Percentiles rank a stretch among this genome's conserved stretches.
Conservation (phyloP, 129 eudicot species). For the Lactuca sativa region DNA sequence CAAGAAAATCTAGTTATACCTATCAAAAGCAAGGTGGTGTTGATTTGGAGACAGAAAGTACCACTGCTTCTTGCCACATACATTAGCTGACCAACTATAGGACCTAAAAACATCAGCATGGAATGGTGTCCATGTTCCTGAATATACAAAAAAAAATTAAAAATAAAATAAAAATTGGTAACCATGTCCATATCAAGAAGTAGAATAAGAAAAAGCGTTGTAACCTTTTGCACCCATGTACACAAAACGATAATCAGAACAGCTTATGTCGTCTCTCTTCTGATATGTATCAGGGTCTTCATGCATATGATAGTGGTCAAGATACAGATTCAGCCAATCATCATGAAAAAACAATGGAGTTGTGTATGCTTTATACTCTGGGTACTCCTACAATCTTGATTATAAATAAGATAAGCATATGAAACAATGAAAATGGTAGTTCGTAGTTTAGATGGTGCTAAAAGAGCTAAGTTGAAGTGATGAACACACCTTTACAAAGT, state of each 20-base stretch:
- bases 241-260: slow-evolving; percentile 97
- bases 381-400: slow-evolving; percentile 69
- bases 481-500: slow-evolving; percentile 84
- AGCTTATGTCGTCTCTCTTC: slow-evolving; percentile 48
- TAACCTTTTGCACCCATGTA: slow-evolving; percentile 98
- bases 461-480: not conserved
- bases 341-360: slow-evolving; percentile 71
- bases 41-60: slow-evolving; percentile 76
- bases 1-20: slow-evolving; percentile 39
- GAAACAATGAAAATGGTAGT: not conserved
- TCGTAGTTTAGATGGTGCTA: slow-evolving; percentile 10
- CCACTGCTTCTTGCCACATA: slow-evolving; percentile 86
- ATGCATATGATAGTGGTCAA: slow-evolving; percentile 73
- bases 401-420: slow-evolving; percentile 14
- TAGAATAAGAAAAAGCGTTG: slow-evolving; percentile 28
- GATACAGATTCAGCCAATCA: slow-evolving; percentile 92
- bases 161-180: not conserved
- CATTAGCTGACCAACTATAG: slow-evolving; percentile 99
- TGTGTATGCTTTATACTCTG: slow-evolving; percentile 75
- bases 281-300: slow-evolving; percentile 42
- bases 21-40: slow-evolving; percentile 74
- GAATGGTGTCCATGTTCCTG: slow-evolving; percentile 99
- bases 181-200: not conserved
- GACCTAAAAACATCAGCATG: slow-evolving; percentile 99
- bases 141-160: slow-evolving; percentile 11